These are phyloP conservation scores for Geotrichum klebahnii DNA, from an alignment of 1,139 yeast genomes.

Conservation along the genomic window DNA sequence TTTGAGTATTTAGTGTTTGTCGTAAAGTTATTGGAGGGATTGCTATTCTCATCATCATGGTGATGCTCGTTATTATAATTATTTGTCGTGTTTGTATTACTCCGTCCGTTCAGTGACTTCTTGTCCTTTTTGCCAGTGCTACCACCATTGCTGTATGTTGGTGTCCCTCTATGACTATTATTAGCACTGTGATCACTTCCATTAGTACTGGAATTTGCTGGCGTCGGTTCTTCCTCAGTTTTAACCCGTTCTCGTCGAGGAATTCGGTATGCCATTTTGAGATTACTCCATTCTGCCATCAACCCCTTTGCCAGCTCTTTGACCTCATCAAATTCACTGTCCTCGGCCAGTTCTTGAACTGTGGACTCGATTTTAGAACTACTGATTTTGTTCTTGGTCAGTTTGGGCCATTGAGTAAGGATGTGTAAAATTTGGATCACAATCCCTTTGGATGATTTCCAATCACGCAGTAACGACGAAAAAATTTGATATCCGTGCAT, in stretches of 20 bases:
- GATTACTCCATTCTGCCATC: constrained; percentile 63
- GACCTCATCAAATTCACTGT: constrained; percentile 31
- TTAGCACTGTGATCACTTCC: constrained; percentile 12
- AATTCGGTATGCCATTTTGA: constrained; percentile 80
- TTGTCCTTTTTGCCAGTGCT: constrained; percentile 12
- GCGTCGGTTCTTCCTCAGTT: constrained; percentile 1
- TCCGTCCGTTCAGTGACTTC: constrained; percentile 10
- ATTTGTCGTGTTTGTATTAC: not conserved
- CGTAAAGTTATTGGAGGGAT: constrained; percentile 1
- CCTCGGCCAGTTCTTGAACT: constrained; percentile 46
- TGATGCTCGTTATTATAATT: constrained; percentile 4
- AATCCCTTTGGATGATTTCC: constrained; percentile 40
- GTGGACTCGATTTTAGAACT: constrained; percentile 70
- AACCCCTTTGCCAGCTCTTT: constrained; percentile 46
- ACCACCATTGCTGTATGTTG: not conserved
- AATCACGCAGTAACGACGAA: constrained; percentile 52
- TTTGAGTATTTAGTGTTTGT: constrained; percentile 8
- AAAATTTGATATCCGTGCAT: constrained; percentile 87
- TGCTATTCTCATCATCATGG: not conserved
- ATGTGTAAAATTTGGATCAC: constrained; percentile 49
- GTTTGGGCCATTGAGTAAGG: constrained; percentile 69
- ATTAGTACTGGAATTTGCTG: not conserved
- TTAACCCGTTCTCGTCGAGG: constrained; percentile 47
- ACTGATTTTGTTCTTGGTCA: constrained; percentile 77
- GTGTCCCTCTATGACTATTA: constrained; percentile 8